These are phyloP conservation scores for Microdochium nivale DNA, from an alignment of 2,329 filamentous ascomycete genomes.

Conservation along the genomic window DNA sequence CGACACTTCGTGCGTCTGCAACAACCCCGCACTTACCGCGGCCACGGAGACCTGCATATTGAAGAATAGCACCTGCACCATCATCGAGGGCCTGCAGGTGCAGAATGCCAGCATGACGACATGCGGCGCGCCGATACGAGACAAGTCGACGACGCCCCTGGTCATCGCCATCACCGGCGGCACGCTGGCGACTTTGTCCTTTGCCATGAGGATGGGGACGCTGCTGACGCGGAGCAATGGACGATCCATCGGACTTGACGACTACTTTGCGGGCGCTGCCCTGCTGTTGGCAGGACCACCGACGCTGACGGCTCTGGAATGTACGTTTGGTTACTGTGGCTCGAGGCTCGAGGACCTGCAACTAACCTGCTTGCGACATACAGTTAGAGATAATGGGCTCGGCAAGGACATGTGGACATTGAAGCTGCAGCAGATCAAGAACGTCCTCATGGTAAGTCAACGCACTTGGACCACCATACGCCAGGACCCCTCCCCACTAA, in stretches of 20 bases:
- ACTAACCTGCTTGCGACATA: constrained; percentile 5
- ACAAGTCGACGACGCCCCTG: constrained; percentile 4
- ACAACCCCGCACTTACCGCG: neutral
- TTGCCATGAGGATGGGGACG: constrained; percentile 5
- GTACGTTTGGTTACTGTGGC: neutral
- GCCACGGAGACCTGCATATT: neutral
- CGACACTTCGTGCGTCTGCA: neutral
- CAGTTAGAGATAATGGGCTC: constrained; percentile 5
- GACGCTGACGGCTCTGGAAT: constrained; percentile 1
- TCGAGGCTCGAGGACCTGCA: neutral
- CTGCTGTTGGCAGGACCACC: constrained; percentile 6
- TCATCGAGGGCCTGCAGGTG: neutral
- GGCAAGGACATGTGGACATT: constrained; percentile 11
- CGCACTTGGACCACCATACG: neutral
- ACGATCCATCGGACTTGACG: constrained; percentile 7
- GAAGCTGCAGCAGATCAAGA: constrained; percentile 7
- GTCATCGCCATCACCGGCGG: constrained; percentile 8
- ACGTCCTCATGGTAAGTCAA: constrained; percentile 6
- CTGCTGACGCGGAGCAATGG: constrained; percentile 2
- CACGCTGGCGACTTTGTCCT: constrained; percentile 5
- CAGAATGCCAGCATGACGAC: constrained; percentile 7
- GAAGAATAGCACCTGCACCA: neutral
- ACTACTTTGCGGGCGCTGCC: constrained; percentile 6
- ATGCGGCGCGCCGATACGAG: constrained; percentile 5
- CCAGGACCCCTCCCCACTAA: neutral